These are phyloP conservation scores for Prunus fruticosa DNA, from an alignment of 306 rosid species.

Conservation along the genomic window DNA sequence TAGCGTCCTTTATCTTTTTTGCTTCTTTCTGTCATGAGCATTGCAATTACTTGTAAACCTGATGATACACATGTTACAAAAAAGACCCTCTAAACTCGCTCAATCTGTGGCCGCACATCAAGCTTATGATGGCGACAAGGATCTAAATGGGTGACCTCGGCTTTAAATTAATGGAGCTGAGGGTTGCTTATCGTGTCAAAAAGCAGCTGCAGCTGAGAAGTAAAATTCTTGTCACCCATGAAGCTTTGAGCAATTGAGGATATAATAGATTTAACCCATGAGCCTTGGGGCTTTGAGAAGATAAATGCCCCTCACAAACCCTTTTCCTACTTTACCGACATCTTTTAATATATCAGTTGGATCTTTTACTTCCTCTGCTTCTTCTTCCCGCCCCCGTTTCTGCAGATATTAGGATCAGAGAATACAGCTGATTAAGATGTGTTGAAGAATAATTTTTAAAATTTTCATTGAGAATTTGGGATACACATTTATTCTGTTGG, in stretches of 20 bases:
- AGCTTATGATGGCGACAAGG: background rate
- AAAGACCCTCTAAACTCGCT: background rate
- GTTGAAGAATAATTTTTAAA: background rate
- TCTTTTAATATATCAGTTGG: slow-evolving; percentile 55
- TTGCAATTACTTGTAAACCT: background rate
- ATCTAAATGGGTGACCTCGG: background rate
- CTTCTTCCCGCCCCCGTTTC: slow-evolving; percentile 76
- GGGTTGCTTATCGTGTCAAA: background rate
- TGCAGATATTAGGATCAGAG: slow-evolving; percentile 25
- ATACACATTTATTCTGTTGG: background rate
- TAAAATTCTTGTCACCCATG: background rate
- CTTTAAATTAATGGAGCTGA: background rate
- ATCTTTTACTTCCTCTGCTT: slow-evolving; percentile 38
- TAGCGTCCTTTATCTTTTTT: too few species aligned
- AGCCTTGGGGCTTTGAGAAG: slow-evolving; percentile 66
- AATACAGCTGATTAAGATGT: slow-evolving; percentile 8
- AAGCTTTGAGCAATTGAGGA: background rate
- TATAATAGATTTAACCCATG: background rate
- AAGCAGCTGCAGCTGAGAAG: background rate
- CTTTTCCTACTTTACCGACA: slow-evolving; percentile 75
- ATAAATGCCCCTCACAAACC: slow-evolving; percentile 66
- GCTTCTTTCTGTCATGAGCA: background rate
- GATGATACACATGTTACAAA: background rate
- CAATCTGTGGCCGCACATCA: background rate
- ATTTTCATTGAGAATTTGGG: background rate